Percentiles rank a stretch among this genome's conserved stretches.
Conservation (phyloP, 2,329 filamentous ascomycete genomes). For the Paecilomyces dactylethromorphus region DNA sequence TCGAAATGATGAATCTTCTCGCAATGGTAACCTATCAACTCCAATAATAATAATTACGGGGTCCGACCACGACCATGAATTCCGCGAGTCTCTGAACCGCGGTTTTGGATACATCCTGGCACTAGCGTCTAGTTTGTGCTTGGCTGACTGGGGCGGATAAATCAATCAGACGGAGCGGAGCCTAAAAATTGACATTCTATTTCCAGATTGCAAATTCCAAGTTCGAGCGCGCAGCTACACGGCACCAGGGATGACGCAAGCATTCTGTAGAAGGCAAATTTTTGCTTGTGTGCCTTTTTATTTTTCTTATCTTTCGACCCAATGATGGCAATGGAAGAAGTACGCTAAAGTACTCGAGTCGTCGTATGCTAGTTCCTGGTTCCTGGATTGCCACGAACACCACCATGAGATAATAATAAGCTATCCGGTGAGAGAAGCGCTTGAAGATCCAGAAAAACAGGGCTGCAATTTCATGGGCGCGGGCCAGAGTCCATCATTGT, state of each 20-base stretch:
- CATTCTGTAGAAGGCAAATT: neutral
- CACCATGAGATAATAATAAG: neutral
- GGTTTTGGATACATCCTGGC: neutral
- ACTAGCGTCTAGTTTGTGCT: neutral
- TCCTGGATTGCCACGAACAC: neutral
- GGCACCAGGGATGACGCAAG: neutral
- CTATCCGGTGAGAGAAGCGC: neutral
- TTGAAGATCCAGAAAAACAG: no score
- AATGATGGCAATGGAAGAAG: neutral
- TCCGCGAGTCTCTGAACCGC: neutral
- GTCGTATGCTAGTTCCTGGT: neutral
- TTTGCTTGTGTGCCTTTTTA: neutral
- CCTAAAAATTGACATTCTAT: neutral
- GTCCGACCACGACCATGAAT: neutral
- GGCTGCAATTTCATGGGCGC: neutral
- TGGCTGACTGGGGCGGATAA: neutral
- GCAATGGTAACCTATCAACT: neutral
- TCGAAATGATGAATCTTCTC: neutral
- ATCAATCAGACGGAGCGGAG: neutral
- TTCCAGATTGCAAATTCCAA: neutral
- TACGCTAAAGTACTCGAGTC: neutral
- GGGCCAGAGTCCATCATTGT: neutral
- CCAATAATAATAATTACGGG: neutral
- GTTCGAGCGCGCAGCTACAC: neutral
- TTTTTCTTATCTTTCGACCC: neutral